Percentiles rank a stretch among this genome's conserved stretches.
These are phyloP conservation scores for Rhodotorula sp. DNA, from an alignment of 1,284 basidiomycete genomes.

Conservation along the genomic window DNA sequence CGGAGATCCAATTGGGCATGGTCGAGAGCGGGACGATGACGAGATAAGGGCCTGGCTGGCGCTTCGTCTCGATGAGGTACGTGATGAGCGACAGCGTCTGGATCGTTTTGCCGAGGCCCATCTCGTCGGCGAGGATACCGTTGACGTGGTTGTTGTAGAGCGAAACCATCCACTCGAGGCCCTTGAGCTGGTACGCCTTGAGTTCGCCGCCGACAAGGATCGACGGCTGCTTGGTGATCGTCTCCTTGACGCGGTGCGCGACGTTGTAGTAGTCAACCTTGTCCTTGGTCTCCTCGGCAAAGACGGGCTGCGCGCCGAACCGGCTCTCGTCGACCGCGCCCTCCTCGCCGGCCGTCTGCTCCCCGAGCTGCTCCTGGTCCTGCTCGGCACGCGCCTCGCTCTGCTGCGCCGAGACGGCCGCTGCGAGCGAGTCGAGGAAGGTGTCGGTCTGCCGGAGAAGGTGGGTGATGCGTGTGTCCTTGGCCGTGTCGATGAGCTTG, in stretches of 20 bases:
- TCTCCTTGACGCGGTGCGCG: constrained; percentile 91
- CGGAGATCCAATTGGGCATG: constrained; percentile 96
- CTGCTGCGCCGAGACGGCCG: constrained; percentile 93
- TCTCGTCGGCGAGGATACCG: constrained; percentile 72
- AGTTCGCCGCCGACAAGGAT: constrained; percentile 73
- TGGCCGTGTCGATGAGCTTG: constrained; percentile 98
- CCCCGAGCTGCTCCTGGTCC: constrained; percentile 55
- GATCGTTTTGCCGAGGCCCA: constrained; percentile 56
- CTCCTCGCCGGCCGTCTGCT: constrained; percentile 24
- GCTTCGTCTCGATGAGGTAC: constrained; percentile 92
- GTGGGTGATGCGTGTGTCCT: constrained; percentile 98
- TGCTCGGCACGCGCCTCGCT: constrained; percentile 62
- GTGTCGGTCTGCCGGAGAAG: constrained; percentile 90
- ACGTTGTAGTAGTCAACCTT: constrained; percentile 98
- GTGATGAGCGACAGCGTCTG: constrained; percentile 95
- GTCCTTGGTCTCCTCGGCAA: constrained; percentile 63
- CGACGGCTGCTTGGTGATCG: constrained; percentile 75
- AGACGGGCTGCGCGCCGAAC: constrained; percentile 49
- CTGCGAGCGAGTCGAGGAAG: constrained; percentile 92
- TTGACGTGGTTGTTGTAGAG: constrained; percentile 92
- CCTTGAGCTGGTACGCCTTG: constrained; percentile 85
- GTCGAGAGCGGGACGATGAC: constrained; percentile 98
- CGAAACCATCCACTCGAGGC: constrained; percentile 93
- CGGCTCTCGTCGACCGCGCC: constrained; percentile 44
- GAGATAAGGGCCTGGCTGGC: constrained; percentile 90